Evolutionary conservation across 192 early-diverging fungal genomes (phyloP), one percentile per base, ranked within the genome.

Genomic region (Borealophlyctis nickersoniae): DNA sequence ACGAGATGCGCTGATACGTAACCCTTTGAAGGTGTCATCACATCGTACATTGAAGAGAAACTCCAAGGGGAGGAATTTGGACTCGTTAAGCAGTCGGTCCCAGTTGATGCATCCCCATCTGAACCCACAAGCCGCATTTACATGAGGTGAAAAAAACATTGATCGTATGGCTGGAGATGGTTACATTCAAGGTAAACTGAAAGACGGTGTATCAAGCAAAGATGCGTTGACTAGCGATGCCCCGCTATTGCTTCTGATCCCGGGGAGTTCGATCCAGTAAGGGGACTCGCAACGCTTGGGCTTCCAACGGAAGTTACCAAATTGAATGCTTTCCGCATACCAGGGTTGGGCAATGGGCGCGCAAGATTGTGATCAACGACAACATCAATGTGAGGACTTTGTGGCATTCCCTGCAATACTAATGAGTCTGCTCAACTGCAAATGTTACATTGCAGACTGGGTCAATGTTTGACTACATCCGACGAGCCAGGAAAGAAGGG

Each of bases 81-180:
- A 1, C 51, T 67, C 26, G 32, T 63, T 2, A 31, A 52, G 36
- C 16, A 23, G 29, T 2, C 19, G n/a, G 35, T 67, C 36, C 65
- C 65, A 3, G 59, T 67, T 3, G 65, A 67, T 63, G 65, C 56
- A n/a, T 3, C 5, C 4, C 26, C n/a, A 24, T 33, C 16, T 14
- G 65, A 67, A 33, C 30, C 48, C 14, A 67, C 56, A 14, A 67
- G 65, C 34, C 59, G 61, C 27, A 61, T 67, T n/a, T 59, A 61
- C 23, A 11, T 61, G 58, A 60, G 27, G 62, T 64, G 62, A 14
- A 7, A 3, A 3, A 11, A 4, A 4, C 16, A 39, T 39, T 33
- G 28, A 23, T 23, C 19, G 16, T 1, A 49, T 49, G n/a, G n/a
- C n/a, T n/a, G n/a, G n/a, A n/a, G n/a, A n/a, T n/a, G n/a, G n/a